Evolutionary conservation across 192 early-diverging fungal species (phyloP).

Genomic region (Backusella sp.): DNA sequence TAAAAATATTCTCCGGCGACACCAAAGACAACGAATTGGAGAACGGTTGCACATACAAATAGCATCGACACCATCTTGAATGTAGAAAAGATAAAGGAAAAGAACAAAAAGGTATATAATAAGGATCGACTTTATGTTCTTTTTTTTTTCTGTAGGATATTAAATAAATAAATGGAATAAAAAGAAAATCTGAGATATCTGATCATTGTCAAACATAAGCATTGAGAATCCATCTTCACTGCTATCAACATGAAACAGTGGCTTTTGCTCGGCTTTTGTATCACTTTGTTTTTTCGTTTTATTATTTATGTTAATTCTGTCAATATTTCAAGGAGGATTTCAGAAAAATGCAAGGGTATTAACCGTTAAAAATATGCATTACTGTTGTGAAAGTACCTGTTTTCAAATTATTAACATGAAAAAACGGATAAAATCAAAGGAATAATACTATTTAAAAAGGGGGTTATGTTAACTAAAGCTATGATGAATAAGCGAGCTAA

Average conservation of each 20-base stretch:
- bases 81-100: not conserved
- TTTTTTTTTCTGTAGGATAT: not conserved
- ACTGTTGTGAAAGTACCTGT: not conserved
- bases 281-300: not conserved
- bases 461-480: not conserved
- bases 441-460: not conserved
- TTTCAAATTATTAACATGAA: not conserved
- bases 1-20: slow-evolving; percentile 32
- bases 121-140: not conserved
- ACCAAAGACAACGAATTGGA: not conserved
- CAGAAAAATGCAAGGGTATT: not conserved
- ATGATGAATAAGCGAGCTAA: not conserved
- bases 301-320: not conserved
- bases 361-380: not conserved
- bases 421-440: not conserved
- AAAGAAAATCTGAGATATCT: not conserved
- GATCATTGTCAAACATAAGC: not conserved
- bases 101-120: not conserved
- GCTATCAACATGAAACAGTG: not conserved
- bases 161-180: not conserved
- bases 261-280: not conserved
- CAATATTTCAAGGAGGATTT: not conserved
- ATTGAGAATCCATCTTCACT: not conserved
- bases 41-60: not conserved
- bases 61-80: not conserved